These are phyloP conservation scores for Tuber borchii DNA, from an alignment of 495 filamentous ascomycete species.

Conservation along the genomic window DNA sequence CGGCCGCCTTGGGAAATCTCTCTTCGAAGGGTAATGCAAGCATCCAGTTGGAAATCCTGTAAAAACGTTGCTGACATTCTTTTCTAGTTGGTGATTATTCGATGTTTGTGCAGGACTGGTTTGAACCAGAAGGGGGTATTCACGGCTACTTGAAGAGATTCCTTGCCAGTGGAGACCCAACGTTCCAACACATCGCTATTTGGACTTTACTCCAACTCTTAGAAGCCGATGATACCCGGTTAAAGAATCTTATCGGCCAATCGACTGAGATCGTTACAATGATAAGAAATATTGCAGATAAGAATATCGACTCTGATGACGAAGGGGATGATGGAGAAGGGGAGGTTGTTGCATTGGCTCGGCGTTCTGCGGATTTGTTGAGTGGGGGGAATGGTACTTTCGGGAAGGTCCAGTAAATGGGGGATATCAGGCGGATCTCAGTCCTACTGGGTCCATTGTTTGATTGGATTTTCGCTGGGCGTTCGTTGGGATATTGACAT, in stretches of 20 bases:
- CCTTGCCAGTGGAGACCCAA: constrained; percentile 86
- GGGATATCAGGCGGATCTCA: not conserved
- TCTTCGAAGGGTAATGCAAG: constrained; percentile 78
- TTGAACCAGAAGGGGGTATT: constrained; percentile 83
- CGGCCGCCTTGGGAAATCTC: constrained; percentile 87
- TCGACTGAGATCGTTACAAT: constrained; percentile 82
- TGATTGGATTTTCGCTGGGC: not conserved
- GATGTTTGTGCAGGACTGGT: constrained; percentile 91
- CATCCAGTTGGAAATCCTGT: constrained; percentile 14
- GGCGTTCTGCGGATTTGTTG: constrained; percentile 78
- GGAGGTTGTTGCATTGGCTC: constrained; percentile 86
- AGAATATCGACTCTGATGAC: constrained; percentile 80
- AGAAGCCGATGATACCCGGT: constrained; percentile 81
- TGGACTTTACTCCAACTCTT: constrained; percentile 95
- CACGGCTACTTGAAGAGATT: constrained; percentile 91
- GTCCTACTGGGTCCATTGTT: not conserved
- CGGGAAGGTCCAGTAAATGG: constrained; percentile 29
- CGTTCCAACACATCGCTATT: constrained; percentile 98
- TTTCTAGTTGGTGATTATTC: constrained; percentile 83
- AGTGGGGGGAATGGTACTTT: constrained; percentile 22
- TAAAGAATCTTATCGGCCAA: constrained; percentile 77
- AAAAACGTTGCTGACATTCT: constrained; percentile 26
- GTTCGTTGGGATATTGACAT: constrained; percentile 4
- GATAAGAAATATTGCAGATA: constrained; percentile 84
- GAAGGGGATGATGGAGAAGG: constrained; percentile 77